phyloP scores from a whole-genome alignment of 306 rosid genomes.

The Cucumis hystrix region DNA sequence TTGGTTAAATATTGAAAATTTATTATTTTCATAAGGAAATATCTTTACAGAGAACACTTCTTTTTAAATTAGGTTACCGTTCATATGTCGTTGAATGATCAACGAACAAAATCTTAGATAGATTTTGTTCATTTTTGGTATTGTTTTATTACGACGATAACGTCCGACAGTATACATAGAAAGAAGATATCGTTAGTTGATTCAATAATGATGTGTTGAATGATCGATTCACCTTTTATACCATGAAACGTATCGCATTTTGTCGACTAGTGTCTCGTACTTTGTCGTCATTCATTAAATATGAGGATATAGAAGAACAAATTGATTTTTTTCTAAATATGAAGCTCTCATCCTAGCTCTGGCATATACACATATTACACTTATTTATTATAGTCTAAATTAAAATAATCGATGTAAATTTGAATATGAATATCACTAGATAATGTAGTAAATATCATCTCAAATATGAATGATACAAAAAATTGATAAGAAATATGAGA shows the following conservation, averaged over 20 bases:
- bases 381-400: too few relatives aligned
- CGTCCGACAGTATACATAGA: neutral
- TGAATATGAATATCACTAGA: too few relatives aligned
- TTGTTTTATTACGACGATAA: neutral
- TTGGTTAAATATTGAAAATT: neutral
- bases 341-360: too few relatives aligned
- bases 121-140: neutral
- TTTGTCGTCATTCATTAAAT: too few relatives aligned
- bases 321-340: too few relatives aligned
- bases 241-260: neutral
- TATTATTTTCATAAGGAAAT: neutral
- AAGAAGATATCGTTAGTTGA: neutral
- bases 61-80: neutral
- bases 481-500: too few relatives aligned
- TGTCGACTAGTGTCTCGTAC: neutral
- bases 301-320: too few relatives aligned
- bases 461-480: too few relatives aligned
- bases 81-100: too few relatives aligned
- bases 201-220: neutral
- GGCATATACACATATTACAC: too few relatives aligned
- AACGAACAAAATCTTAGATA: neutral
- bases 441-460: too few relatives aligned
- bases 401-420: too few relatives aligned
- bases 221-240: neutral
- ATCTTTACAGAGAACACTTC: neutral